Evolutionary conservation across 2,329 filamentous ascomycete genomes (phyloP), one percentile per base, ranked within the genome.

Genomic region (Pseudocercospora fijiensis): DNA sequence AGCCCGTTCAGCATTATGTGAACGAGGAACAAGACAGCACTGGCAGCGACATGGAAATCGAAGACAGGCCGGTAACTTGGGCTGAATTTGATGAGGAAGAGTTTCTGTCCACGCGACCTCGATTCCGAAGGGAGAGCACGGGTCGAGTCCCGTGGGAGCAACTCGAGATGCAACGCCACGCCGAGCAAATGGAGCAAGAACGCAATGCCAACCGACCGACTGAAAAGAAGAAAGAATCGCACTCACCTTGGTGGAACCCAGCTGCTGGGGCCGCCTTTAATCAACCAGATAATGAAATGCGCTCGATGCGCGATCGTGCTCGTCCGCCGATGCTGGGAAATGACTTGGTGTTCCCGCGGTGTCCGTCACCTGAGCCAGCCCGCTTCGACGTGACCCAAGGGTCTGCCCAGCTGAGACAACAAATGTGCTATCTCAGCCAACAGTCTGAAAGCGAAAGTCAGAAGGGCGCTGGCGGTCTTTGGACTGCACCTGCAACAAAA

Each of bases 301-400:
- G 82, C 65, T 80, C 82, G 26, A 84, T 86, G 79, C 82, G 82
- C 22, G 87, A 87, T 65, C 80, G 81, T 49, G 83, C 84, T 26
- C 84, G 83, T 47, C 94, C 94, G 45, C 94, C 94, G 9, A 96
- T 98, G 92, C 85, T 96, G 10, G 94, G 94, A 61, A 80, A 82
- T 62, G 90, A 96, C 69, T 84, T 98, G 60, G 81, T 83, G 26
- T 96, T 97, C 75, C 90, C 92, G 33, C 86, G 85, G 74, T 96
- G 92, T 74, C 83, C 85, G 9, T 96, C 93, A 26, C 94, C 94
- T 5, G 89, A 94, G 76, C 86, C 88, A 60, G 96, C 92, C 16
- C 88, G 91, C 72, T 89, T 96, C 72, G 92, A 96, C 73, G 88
- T 90, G 0, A 88, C 90, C 61, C 90, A 92, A 73, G 77, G 79